phyloP scores from a whole-genome alignment of 768 basidiomycete genomes.

The Russula abietina region DNA sequence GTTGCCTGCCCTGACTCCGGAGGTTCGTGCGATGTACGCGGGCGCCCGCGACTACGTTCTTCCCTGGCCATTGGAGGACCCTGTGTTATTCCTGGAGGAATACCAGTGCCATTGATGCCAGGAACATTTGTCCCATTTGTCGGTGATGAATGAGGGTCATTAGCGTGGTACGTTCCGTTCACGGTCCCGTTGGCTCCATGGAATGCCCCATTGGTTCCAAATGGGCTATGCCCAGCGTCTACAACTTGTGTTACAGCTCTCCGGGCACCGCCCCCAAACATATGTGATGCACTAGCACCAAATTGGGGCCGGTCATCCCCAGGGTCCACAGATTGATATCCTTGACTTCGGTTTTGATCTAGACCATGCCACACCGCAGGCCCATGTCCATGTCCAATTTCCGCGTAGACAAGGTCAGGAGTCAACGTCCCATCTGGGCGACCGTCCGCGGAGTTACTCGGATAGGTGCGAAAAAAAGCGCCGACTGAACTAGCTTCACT shows the following conservation, averaged over 20 bases:
- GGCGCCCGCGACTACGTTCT: conserved; percentile 20
- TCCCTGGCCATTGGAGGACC: conserved; percentile 16
- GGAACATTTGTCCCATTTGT: background rate
- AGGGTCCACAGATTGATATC: conserved; percentile 4
- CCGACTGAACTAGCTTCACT: conserved; percentile 54
- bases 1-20: conserved; percentile 1
- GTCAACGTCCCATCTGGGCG: conserved; percentile 49
- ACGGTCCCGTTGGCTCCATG: conserved; percentile 1
- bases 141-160: background rate
- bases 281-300: background rate
- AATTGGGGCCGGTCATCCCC: conserved; percentile 13
- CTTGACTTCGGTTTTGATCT: conserved; percentile 14
- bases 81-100: background rate
- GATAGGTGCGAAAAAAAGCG: conserved; percentile 57
- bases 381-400: conserved; percentile 70
- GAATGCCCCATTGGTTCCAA: conserved; percentile 2
- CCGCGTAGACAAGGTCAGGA: conserved; percentile 68
- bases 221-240: background rate
- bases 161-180: conserved; percentile 9
- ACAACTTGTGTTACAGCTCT: background rate
- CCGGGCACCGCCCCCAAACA: background rate
- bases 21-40: conserved; percentile 10
- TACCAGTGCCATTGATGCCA: conserved; percentile 6
- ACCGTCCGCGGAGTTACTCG: conserved; percentile 29
- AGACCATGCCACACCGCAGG: conserved; percentile 16